Percentiles rank a stretch among this genome's conserved stretches.
Evolutionary conservation across 148 eudicot species (phyloP).

Genomic region (Arctostaphylos glauca): DNA sequence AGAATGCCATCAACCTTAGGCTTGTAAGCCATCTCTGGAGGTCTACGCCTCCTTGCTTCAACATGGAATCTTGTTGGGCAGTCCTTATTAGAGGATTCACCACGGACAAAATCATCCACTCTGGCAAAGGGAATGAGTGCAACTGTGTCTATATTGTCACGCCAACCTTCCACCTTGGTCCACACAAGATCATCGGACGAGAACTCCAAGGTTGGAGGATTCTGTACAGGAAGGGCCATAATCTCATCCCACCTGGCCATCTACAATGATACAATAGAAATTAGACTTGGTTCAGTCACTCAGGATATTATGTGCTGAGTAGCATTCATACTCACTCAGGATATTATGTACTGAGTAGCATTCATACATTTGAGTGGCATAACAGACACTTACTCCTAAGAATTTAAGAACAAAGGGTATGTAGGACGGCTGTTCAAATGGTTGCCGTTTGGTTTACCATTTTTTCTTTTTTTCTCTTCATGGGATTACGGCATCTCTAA

Average conservation of each 20-base stretch:
- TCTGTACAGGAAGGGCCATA: constrained; percentile 92
- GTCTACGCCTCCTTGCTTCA: constrained; percentile 78
- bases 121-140: constrained; percentile 87
- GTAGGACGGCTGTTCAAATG: not conserved
- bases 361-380: not conserved
- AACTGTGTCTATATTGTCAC: constrained; percentile 78
- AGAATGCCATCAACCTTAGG: constrained; percentile 92
- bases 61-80: constrained; percentile 94
- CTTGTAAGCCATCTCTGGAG: constrained; percentile 53
- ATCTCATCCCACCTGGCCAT: constrained; percentile 99
- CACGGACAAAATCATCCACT: constrained; percentile 82
- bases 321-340: not conserved
- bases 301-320: not conserved
- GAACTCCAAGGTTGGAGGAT: constrained; percentile 77
- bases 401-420: not conserved
- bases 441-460: not conserved
- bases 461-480: not conserved
- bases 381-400: not conserved
- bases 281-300: not conserved
- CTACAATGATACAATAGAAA: constrained; percentile 26
- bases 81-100: constrained; percentile 82
- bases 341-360: not conserved
- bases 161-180: constrained; percentile 86
- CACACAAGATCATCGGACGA: constrained; percentile 77
- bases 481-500: not conserved